Percentiles rank a stretch among this genome's conserved stretches.
phyloP scores from a whole-genome alignment of 352 stramenopile species.

The Elongisporangium undulatum region DNA sequence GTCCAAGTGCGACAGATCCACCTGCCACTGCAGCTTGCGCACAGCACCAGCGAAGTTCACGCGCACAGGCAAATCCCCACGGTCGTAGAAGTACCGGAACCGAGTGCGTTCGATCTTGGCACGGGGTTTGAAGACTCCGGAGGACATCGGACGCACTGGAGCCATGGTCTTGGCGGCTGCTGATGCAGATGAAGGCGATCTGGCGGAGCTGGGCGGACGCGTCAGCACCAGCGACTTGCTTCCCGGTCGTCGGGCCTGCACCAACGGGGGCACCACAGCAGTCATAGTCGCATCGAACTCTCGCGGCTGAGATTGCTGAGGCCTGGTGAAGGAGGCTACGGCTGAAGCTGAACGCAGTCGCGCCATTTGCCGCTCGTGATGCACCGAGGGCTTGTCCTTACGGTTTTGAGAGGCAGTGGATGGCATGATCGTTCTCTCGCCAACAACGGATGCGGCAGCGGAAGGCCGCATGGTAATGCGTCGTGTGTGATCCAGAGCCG shows the following conservation, averaged over 20 bases:
- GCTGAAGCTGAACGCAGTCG: constrained; percentile 18
- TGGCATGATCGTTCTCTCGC: not conserved
- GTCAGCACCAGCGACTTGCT: not conserved
- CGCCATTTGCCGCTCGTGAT: constrained; percentile 52
- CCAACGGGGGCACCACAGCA: not conserved
- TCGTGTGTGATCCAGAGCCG: not conserved
- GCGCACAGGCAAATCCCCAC: constrained; percentile 62
- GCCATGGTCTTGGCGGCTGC: constrained; percentile 23
- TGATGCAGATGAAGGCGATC: not conserved
- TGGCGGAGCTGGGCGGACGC: not conserved
- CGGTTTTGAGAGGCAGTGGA: not conserved
- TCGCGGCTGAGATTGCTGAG: not conserved
- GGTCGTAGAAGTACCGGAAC: constrained; percentile 83
- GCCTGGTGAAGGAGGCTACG: not conserved
- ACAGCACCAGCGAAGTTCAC: constrained; percentile 74
- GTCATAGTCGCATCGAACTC: too few relatives aligned
- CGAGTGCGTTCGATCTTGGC: constrained; percentile 62
- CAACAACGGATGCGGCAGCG: not conserved
- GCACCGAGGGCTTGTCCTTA: constrained; percentile 22
- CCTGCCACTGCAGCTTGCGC: constrained; percentile 70
- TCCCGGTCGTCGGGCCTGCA: not conserved
- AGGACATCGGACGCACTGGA: constrained; percentile 35
- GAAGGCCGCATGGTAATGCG: not conserved
- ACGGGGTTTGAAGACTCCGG: constrained; percentile 52
- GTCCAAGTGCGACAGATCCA: constrained; percentile 67